Evolutionary conservation across 2,329 filamentous ascomycete species (phyloP).

Genomic region (Ophiobolus disseminans): DNA sequence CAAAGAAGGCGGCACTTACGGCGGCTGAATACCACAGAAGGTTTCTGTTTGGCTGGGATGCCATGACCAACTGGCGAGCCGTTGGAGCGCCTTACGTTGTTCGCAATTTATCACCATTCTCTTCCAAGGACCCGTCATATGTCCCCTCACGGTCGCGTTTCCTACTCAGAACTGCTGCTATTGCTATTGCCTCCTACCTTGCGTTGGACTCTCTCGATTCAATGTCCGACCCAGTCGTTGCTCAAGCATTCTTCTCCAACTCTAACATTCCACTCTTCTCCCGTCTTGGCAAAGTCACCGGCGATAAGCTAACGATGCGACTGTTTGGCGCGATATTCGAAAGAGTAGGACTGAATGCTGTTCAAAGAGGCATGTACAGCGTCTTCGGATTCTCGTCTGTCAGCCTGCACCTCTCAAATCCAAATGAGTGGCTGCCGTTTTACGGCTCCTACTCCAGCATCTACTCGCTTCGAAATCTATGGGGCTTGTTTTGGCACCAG

Average conservation of each 20-base stretch:
- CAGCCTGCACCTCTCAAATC: background rate
- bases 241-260: constrained; percentile 1
- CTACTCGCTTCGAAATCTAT: constrained; percentile 10
- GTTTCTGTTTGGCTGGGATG: no score
- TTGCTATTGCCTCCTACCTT: constrained; percentile 7
- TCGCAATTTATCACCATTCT: no score
- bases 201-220: constrained; percentile 12
- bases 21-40: no score
- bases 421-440: constrained; percentile 12
- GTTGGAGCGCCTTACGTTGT: no score
- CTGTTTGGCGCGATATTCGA: constrained; percentile 11
- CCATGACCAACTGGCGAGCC: no score
- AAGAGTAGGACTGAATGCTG: constrained; percentile 10
- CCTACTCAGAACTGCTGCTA: background rate
- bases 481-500: constrained; percentile 19
- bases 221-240: constrained; percentile 6
- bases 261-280: constrained; percentile 12
- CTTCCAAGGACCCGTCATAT: background rate
- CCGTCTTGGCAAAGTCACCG: constrained; percentile 9
- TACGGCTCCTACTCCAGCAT: constrained; percentile 10
- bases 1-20: no score
- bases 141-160: background rate
- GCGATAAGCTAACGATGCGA: constrained; percentile 13
- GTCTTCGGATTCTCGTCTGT: constrained; percentile 9
- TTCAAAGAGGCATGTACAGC: constrained; percentile 18